Evolutionary conservation across 2,329 filamentous ascomycete species (phyloP).

Genomic region (Cytospora paraplurivora): DNA sequence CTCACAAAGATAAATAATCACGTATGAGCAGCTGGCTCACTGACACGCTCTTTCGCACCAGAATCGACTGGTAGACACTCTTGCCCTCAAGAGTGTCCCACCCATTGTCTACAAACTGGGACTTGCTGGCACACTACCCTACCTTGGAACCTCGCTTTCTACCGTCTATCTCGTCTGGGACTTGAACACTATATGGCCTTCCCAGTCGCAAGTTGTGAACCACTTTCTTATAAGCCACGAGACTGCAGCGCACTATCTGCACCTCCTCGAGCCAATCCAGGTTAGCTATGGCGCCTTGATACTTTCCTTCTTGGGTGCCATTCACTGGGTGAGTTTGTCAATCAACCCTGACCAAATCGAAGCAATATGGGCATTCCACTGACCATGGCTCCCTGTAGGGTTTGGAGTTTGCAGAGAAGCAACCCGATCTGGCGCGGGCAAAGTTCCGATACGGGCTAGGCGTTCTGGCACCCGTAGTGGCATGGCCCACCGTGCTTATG

Average conservation of each 20-base stretch:
- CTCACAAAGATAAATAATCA: neutral
- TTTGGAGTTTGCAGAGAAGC: constrained; percentile 77
- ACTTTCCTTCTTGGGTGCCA: constrained; percentile 88
- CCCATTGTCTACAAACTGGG: constrained; percentile 69
- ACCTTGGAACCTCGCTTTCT: constrained; percentile 78
- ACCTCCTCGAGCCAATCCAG: constrained; percentile 81
- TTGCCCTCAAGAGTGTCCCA: constrained; percentile 65
- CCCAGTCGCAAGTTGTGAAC: constrained; percentile 65
- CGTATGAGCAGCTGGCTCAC: neutral
- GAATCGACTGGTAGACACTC: constrained; percentile 69
- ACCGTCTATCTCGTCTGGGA: constrained; percentile 84
- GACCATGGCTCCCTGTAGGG: constrained; percentile 46
- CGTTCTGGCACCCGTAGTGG: constrained; percentile 74
- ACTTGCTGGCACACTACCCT: constrained; percentile 79
- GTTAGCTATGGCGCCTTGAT: constrained; percentile 91
- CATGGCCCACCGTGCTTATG: constrained; percentile 88
- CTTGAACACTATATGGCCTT: constrained; percentile 67
- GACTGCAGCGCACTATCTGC: constrained; percentile 70
- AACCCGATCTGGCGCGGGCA: constrained; percentile 61
- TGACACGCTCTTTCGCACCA: constrained; percentile 36
- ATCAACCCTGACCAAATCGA: too few species aligned
- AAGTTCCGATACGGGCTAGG: constrained; percentile 84
- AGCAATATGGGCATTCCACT: neutral
- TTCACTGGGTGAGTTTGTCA: constrained; percentile 69
- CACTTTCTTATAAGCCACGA: constrained; percentile 67